Evolutionary conservation across 768 basidiomycete genomes (phyloP), one percentile per base, ranked within the genome.

Genomic region (Naganishia onofrii): DNA sequence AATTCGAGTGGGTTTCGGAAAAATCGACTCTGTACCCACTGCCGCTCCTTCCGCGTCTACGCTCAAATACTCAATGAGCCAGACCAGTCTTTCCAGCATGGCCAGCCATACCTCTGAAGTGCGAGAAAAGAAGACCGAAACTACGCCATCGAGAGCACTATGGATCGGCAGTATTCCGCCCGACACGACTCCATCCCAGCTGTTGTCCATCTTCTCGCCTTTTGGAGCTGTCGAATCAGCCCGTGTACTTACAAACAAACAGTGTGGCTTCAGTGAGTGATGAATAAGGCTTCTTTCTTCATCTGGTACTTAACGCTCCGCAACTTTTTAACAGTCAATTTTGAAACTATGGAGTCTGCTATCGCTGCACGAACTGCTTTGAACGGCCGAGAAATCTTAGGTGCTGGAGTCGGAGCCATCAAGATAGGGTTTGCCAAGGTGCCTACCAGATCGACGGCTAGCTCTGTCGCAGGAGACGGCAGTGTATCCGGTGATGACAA

Each of bases 131-230:
- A 38, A 32, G 28, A 91, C 93, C 79, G 82, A 92, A 28, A 93
- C 94, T 80, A 90, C 90, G 10, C 96, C 96, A 4, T 97, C 96
- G 0, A 85, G 96, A 69, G 95, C 95, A 1, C 85, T 98, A 26
- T 99, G 96, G 95, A 91, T 99, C 76, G 96, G 96, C 6, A 93
- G 91, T 52, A 96, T 99, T 76, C 96, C 96, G 12, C 90, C 90
- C 2, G 91, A 90, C 3, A 97, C 95, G 13, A 96, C 93, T 6
- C 92, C 96, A 9, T 91, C 91, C 2, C 94, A 92, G 1, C 90
- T 99, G 73, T 82, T 97, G 64, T 93, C 92, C 75, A 91, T 99
- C 51, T 99, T 99, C 79, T 93, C 93, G 75, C 93, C 94, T 23
- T 99, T 92, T 76, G 96, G 96, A 0, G 92, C 94, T 3, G 97